phyloP scores from a whole-genome alignment of 108 stramenopile genomes.

The Stephanodiscus triporus region DNA sequence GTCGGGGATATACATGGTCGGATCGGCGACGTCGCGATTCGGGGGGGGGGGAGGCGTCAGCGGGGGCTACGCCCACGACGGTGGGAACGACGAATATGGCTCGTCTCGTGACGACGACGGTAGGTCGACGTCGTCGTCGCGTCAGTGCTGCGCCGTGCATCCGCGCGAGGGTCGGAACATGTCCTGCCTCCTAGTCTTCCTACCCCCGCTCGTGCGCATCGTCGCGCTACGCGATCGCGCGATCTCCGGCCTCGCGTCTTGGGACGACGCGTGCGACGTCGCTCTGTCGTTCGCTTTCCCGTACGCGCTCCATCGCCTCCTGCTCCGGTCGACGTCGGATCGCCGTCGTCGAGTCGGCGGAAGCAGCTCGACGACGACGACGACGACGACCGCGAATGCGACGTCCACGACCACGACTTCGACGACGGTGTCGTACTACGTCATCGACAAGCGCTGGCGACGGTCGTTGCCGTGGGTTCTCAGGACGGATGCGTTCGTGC shows the following conservation, averaged over 20 bases:
- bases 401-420: too few relatives aligned
- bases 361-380: too few relatives aligned
- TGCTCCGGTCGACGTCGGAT: conserved; percentile 25
- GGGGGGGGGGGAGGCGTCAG: conserved; percentile 6
- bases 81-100: conserved; percentile 10
- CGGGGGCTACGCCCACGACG: too few relatives aligned
- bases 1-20: conserved; percentile 54
- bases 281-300: conserved; percentile 62
- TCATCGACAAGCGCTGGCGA: conserved; percentile 41
- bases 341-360: too few relatives aligned
- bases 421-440: background rate
- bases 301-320: conserved; percentile 66
- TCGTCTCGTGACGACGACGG: background rate
- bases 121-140: background rate
- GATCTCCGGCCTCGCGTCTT: conserved; percentile 61
- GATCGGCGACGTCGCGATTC: conserved; percentile 24
- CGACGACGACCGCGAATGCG: too few relatives aligned
- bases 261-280: conserved; percentile 68
- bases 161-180: conserved; percentile 48
- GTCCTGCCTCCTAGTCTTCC: conserved; percentile 60
- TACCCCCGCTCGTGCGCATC: conserved; percentile 59
- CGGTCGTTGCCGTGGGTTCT: conserved; percentile 44
- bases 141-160: conserved; percentile 33
- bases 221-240: conserved; percentile 62
- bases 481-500: conserved; percentile 47